Conservation (phyloP, 1,284 basidiomycete genomes). For the Pascua guehoae region DNA sequence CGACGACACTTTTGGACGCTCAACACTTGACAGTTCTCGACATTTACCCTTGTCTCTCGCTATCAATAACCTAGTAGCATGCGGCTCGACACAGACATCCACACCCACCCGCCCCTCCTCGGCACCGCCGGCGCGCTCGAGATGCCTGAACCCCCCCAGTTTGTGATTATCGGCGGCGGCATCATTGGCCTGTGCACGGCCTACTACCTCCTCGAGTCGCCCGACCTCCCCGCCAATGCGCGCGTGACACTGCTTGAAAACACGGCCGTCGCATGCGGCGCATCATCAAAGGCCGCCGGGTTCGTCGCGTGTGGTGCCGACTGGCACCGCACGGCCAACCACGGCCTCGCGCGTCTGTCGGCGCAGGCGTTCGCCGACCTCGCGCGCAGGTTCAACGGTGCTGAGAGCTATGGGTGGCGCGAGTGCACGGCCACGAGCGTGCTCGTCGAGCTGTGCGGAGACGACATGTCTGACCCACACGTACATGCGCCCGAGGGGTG, state of each 20-base stretch:
- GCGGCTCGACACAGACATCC: too few species aligned
- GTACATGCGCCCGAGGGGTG: conserved; percentile 8
- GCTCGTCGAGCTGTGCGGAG: conserved; percentile 6
- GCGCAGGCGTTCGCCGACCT: conserved; percentile 72
- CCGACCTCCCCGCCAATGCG: not conserved
- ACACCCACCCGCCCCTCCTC: too few species aligned
- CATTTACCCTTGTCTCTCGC: too few species aligned
- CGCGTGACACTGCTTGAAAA: conserved; percentile 60
- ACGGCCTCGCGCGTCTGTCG: conserved; percentile 62
- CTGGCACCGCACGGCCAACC: conserved; percentile 55
- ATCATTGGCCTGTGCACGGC: conserved; percentile 82
- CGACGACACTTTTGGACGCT: too few species aligned
- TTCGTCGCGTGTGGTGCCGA: conserved; percentile 64
- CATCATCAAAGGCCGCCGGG: conserved; percentile 83
- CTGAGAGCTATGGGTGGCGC: conserved; percentile 65
- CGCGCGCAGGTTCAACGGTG: conserved; percentile 65
- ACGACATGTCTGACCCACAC: conserved; percentile 8
- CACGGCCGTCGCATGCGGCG: conserved; percentile 38
- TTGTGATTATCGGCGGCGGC: conserved; percentile 54
- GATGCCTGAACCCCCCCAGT: conserved; percentile 1
- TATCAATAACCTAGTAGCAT: too few species aligned
- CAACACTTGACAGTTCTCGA: too few species aligned
- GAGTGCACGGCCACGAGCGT: conserved; percentile 7
- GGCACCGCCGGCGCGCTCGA: too few species aligned
- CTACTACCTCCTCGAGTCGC: conserved; percentile 26